Conservation (phyloP, 805 yeast genomes). For the Blastobotrys chiropterorum region DNA sequence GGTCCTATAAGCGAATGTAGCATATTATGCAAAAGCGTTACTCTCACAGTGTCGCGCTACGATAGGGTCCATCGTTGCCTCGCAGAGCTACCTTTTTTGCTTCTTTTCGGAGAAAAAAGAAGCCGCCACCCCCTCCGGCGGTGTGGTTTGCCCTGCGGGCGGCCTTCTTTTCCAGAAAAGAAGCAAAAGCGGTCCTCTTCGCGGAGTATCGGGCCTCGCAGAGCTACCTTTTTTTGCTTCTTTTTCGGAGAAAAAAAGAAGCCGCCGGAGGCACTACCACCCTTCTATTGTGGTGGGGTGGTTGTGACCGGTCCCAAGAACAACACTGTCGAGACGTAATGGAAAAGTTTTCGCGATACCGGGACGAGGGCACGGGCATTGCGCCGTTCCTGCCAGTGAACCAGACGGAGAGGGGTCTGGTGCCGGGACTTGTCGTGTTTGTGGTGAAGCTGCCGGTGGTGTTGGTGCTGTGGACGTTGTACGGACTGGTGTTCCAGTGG, state of each 20-base stretch:
- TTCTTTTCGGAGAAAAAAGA: not conserved
- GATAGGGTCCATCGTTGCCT: no score
- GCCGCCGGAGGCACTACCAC: not conserved
- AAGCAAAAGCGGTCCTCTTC: no score
- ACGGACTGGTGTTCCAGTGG: conserved; percentile 10
- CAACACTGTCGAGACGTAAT: conserved; percentile 35
- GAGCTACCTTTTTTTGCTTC: not conserved
- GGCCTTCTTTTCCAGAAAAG: no score
- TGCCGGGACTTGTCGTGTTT: not conserved
- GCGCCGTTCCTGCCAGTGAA: conserved; percentile 72
- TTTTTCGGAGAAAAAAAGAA: not conserved
- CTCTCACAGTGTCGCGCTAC: not conserved
- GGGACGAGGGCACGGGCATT: conserved; percentile 91
- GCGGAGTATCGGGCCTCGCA: no score
- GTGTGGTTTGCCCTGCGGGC: no score
- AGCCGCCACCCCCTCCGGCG: no score
- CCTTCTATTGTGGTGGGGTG: no score
- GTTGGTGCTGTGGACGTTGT: conserved; percentile 5
- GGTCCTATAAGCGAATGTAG: no score
- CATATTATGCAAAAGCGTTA: not conserved
- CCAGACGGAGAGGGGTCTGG: not conserved
- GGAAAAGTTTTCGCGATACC: conserved; percentile 80
- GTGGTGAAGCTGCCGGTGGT: conserved; percentile 14
- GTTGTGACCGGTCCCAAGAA: not conserved
- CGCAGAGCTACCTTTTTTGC: not conserved